Conservation (phyloP, 345 rosid species). For the Aethionema arabicum region DNA sequence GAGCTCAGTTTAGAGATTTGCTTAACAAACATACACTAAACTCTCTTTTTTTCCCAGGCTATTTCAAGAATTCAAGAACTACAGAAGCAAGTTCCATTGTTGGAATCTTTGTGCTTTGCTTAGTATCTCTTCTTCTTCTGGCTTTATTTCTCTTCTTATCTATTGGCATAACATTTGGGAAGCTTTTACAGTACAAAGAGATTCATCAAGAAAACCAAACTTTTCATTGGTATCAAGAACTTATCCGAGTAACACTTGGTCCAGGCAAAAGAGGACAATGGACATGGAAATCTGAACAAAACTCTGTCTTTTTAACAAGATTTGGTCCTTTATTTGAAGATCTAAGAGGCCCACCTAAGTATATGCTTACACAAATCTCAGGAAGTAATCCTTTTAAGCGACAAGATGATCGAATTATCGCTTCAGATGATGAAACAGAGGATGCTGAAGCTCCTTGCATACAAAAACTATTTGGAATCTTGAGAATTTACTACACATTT, state of each 20-base stretch:
- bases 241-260: conserved; percentile 77
- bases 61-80: conserved; percentile 45
- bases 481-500: conserved; percentile 85
- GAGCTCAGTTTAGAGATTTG: neutral
- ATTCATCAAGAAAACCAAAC: conserved; percentile 79
- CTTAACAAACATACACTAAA: neutral
- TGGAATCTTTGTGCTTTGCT: conserved; percentile 58
- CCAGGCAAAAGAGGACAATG: conserved; percentile 97
- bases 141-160: conserved; percentile 74
- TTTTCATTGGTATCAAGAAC: conserved; percentile 90
- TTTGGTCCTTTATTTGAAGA: conserved; percentile 84
- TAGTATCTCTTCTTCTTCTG: conserved; percentile 52
- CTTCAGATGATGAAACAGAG: conserved; percentile 90
- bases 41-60: conserved; percentile 21
- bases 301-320: conserved; percentile 44
- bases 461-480: conserved; percentile 85
- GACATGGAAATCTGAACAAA: conserved; percentile 70
- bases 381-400: conserved; percentile 45
- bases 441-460: conserved; percentile 94
- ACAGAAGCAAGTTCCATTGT: conserved; percentile 47
- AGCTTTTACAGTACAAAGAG: conserved; percentile 90
- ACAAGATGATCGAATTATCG: conserved; percentile 58
- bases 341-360: conserved; percentile 92
- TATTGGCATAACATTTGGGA: conserved; percentile 75
- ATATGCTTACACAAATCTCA: conserved; percentile 89